phyloP scores from a whole-genome alignment of 495 filamentous ascomycete species.

The Xylaria cubensis region DNA sequence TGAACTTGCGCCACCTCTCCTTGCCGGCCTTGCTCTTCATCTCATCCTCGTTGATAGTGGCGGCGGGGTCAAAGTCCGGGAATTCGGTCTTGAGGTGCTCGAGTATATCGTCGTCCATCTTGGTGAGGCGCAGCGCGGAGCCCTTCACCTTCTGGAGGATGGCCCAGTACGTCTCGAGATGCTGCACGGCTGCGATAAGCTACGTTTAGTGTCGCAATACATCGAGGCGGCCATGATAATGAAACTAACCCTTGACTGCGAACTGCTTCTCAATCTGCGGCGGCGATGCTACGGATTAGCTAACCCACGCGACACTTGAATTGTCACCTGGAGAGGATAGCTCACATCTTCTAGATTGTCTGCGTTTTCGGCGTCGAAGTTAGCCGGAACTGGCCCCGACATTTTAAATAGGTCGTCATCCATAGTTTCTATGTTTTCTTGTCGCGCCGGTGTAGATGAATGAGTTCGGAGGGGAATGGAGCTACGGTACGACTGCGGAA shows the following conservation, averaged over 20 bases:
- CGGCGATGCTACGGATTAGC: constrained; percentile 10
- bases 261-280: constrained; percentile 98
- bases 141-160: constrained; percentile 91
- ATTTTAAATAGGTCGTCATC: constrained; percentile 37
- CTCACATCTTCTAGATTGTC: constrained; percentile 58
- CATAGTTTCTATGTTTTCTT: constrained; percentile 25
- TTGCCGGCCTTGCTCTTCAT: constrained; percentile 99
- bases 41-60: constrained; percentile 82
- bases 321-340: neutral
- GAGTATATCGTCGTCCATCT: constrained; percentile 92
- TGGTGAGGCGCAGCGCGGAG: constrained; percentile 85
- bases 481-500: neutral
- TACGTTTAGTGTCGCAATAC: neutral
- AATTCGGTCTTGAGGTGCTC: constrained; percentile 85
- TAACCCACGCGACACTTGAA: neutral
- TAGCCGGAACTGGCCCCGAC: constrained; percentile 44
- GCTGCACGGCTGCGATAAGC: constrained; percentile 73
- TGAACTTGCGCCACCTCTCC: constrained; percentile 93
- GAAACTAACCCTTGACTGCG: constrained; percentile 84
- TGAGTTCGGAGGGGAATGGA: neutral
- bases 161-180: constrained; percentile 94
- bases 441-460: neutral
- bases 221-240: neutral
- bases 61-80: constrained; percentile 86
- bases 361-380: constrained; percentile 55